Evolutionary conservation across 352 stramenopile species (phyloP), one percentile per base, ranked within the genome.

Genomic region (Phytophthora parvispora): DNA sequence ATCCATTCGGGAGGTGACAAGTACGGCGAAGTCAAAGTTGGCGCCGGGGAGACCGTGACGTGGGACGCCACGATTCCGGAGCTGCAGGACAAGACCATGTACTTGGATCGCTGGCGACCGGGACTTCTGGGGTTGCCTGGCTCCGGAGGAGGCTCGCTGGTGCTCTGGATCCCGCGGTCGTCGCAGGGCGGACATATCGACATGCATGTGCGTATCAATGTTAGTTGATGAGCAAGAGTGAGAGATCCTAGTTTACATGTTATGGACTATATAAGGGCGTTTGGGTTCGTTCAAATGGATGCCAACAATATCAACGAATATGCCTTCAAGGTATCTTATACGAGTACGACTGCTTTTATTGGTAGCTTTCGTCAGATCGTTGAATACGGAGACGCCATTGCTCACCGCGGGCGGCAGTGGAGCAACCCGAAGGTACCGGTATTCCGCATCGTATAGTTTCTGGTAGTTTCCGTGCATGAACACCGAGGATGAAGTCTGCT

Each of bases 91-190:
- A 72, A 72, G 27, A 59, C 15, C 1, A 48, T 72, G 64, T 68
- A 72, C 38, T 29, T 72, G 4, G 64, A 72, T 57, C 64, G 57
- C 9, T 72, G 64, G 64, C 58, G 64, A 31, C 64, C 64, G 0
- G 64, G 64, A 6, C 6, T 72, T 20, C 38, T 72, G 13, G 64
- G 57, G 0, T 40, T 72, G 25, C 64, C 64, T 16, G 64, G 64
- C 6, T 67, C 64, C 3, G 64, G 64, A 18, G 64, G 64, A 45
- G 64, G 64, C 0, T 73, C 65, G 8, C 15, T 73, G 16, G n/a
- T 73, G 36, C 50, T 73, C 4, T 89, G 80, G 80, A 53, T 91
- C 13, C 80, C 83, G 15, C 54, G 79, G 27, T 60, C 64, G 8
- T 71, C 45, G 1, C 27, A 72, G 12, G 73, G 70, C n/a, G 79